Base-by-base conservation (phyloP, 2,329 filamentous ascomycete genomes). In the Phoma sp. region DNA sequence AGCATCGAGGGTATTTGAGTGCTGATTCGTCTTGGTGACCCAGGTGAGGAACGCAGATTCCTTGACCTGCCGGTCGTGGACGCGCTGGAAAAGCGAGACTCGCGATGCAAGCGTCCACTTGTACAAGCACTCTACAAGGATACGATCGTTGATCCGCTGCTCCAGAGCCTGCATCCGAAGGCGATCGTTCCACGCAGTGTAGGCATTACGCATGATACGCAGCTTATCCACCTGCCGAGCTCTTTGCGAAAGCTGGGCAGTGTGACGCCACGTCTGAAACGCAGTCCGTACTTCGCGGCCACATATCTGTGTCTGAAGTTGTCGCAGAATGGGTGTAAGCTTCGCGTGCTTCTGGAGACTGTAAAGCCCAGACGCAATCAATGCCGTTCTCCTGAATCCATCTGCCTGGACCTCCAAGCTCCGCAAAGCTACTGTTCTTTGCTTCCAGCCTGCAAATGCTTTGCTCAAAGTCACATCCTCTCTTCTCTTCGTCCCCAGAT, bases 181-280 rank as follows among this genome's bases (percentile, higher is more conserved):
- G 14, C 76, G 75, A 62, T 88, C 83, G 58, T 87, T 88, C 87
- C 86, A 89, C 10, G 76, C 74, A 1, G 80, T 86, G 77, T 83
- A 86, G 3, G 83, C 77, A 66, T 84, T 85, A 42, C 80, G 80
- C 42, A 86, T 64, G 23, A 87, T 68, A 38, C 84, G 81, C 59
- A 77, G 68, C 10, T 75, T 79, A 64, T 87, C 78, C 26, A 83
- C 73, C 42, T 77, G 71, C 18, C 74, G 72, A 15, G 86, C 85
- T 60, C 80, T 74, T 39, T 73, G 74, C 28, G 79, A 74, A 60
- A 80, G 59, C 4, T 66, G 51, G 60, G 71, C 52, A 17, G 69
- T 79, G 20, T 76, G 70, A 12, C 77, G 74, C 85, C 85, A 88
- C 15, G 76, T 71, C 7, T 68, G 66, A 28, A 87, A 78, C 11